phyloP scores from a whole-genome alignment of 2,329 filamentous ascomycete genomes.

The Ascochyta viciae-villosae region DNA sequence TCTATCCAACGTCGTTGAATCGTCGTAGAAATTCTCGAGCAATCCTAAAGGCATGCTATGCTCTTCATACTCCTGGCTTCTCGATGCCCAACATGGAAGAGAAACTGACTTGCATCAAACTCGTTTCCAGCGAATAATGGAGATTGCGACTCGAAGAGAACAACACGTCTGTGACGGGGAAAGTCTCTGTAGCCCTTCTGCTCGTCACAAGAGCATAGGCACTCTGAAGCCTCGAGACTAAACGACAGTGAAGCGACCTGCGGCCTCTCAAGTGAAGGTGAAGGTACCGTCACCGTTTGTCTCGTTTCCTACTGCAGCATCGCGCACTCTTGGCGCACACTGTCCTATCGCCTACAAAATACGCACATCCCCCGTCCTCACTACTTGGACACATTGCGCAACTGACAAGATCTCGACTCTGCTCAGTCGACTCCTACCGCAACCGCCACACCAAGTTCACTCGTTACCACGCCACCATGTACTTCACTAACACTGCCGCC shows the following conservation, averaged over 20 bases:
- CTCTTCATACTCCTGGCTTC: no score
- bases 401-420: not conserved
- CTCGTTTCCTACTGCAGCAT: constrained; percentile 4
- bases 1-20: no score
- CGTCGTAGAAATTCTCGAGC: no score
- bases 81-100: no score
- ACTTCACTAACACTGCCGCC: not conserved
- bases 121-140: not conserved
- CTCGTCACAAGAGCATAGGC: not conserved
- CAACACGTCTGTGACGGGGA: not conserved
- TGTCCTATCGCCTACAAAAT: not conserved
- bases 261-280: not conserved
- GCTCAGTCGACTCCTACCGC: not conserved
- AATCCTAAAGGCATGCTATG: no score
- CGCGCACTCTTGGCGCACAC: constrained; percentile 12
- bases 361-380: not conserved
- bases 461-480: constrained; percentile 4
- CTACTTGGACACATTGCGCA: not conserved
- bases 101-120: no score
- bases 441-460: not conserved
- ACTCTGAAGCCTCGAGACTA: not conserved
- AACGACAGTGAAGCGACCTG: not conserved
- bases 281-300: constrained; percentile 5
- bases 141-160: not conserved
- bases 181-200: not conserved